A percentile compares a stretch with the other conserved stretches of the same genome.
phyloP scores from a whole-genome alignment of 2,329 filamentous ascomycete genomes.

The Helotiales sp. region DNA sequence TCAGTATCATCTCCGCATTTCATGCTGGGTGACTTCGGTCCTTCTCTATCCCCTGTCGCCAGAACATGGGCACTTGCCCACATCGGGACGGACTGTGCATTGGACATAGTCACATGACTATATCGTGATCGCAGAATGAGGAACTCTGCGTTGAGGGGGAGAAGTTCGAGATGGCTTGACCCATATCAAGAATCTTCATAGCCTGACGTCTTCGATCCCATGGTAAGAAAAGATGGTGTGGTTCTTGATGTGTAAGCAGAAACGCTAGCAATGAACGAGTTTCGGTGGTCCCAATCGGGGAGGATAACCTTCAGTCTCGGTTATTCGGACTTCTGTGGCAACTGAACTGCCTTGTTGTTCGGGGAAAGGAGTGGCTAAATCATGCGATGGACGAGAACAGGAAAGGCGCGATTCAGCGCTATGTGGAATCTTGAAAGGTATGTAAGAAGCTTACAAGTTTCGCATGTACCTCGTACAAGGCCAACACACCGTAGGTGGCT shows the following conservation, averaged over 20 bases:
- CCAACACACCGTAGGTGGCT: constrained; percentile 4
- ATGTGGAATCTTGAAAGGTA: not conserved
- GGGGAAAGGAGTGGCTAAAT: constrained; percentile 6
- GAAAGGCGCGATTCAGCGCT: not conserved
- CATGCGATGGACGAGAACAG: constrained; percentile 9
- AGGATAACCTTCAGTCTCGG: constrained; percentile 1
- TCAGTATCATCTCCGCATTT: constrained; percentile 21
- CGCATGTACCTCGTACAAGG: constrained; percentile 19
- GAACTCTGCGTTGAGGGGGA: not conserved
- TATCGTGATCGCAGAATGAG: not conserved
- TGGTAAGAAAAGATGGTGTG: not conserved
- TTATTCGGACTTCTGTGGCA: not conserved
- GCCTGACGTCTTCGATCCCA: not conserved
- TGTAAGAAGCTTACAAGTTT: too few species aligned
- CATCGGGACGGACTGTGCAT: not conserved
- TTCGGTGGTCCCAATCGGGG: not conserved
- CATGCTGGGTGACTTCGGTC: constrained; percentile 21
- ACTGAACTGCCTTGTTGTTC: not conserved
- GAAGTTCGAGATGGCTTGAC: not conserved
- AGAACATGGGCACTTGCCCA: not conserved
- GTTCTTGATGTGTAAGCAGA: not conserved
- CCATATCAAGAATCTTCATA: not conserved
- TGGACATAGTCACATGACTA: constrained; percentile 3
- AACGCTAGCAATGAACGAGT: not conserved
- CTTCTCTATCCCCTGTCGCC: constrained; percentile 20